A percentile compares a stretch with the other conserved stretches of the same genome.
phyloP scores from a whole-genome alignment of 1,139 yeast genomes.

The Magnusiomyces tetraspermus region DNA sequence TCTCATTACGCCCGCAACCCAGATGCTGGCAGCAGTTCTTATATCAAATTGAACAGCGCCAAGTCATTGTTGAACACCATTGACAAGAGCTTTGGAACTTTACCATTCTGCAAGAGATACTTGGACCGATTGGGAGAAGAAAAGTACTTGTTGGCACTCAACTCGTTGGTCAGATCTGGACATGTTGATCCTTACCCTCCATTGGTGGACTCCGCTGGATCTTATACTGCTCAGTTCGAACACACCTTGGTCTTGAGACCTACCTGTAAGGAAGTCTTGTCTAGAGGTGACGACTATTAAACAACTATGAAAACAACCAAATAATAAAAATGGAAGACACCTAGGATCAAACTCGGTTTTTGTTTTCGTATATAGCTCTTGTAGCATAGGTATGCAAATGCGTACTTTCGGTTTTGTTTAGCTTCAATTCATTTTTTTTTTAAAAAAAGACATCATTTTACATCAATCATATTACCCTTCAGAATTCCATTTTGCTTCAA shows the following conservation, averaged over 20 bases:
- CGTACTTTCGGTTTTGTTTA: too few relatives aligned
- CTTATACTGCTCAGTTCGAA: slow-evolving; percentile 93
- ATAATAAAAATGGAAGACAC: too few relatives aligned
- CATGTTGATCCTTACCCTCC: slow-evolving; percentile 95
- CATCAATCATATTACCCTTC: too few relatives aligned
- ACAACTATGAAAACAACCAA: too few relatives aligned
- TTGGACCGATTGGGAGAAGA: slow-evolving; percentile 88
- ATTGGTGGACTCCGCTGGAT: slow-evolving; percentile 70
- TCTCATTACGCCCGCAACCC: slow-evolving; percentile 76
- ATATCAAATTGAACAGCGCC: slow-evolving; percentile 47
- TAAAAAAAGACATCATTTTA: too few relatives aligned
- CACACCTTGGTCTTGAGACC: slow-evolving; percentile 90
- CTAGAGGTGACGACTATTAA: slow-evolving; percentile 87
- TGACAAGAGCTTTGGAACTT: slow-evolving; percentile 76
- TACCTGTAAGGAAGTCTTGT: slow-evolving; percentile 85
- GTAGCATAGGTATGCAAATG: too few relatives aligned
- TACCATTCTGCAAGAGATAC: slow-evolving; percentile 95
- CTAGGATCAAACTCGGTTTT: too few relatives aligned
- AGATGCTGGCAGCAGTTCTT: slow-evolving; percentile 46
- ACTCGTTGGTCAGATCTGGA: slow-evolving; percentile 76
- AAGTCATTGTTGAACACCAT: slow-evolving; percentile 57
- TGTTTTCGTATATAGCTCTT: too few relatives aligned
- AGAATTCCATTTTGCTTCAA: too few relatives aligned
- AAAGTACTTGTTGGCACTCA: slow-evolving; percentile 81
- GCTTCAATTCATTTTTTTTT: too few relatives aligned